Percentiles rank a stretch among this genome's conserved stretches.
Evolutionary conservation across 139 green algal species (phyloP).

Genomic region (Chara braunii): DNA sequence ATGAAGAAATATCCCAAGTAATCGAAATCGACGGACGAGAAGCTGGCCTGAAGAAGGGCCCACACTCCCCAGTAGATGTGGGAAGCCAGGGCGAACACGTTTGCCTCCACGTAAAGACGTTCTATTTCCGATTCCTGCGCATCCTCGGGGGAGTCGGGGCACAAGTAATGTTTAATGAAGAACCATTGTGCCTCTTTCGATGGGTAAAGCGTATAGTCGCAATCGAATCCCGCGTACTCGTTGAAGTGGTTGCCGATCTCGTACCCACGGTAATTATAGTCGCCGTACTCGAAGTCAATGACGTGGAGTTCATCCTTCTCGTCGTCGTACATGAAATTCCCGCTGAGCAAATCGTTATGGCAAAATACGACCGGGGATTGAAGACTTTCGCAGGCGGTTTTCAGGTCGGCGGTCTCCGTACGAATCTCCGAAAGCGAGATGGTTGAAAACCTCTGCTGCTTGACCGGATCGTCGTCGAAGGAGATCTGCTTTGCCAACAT

Average conservation of each 20-base stretch:
- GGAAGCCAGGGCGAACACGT: constrained; percentile 68
- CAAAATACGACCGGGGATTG: constrained; percentile 60
- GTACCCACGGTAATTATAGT: constrained; percentile 58
- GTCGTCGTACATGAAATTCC: constrained; percentile 74
- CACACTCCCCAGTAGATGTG: constrained; percentile 94
- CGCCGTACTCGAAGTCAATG: constrained; percentile 95
- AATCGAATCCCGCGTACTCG: constrained; percentile 95
- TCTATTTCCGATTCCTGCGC: constrained; percentile 21
- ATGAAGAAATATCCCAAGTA: constrained; percentile 28
- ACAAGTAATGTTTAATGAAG: constrained; percentile 68
- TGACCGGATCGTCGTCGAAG: constrained; percentile 16
- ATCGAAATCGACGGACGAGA: constrained; percentile 31
- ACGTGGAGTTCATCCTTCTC: constrained; percentile 56
- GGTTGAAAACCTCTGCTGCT: constrained; percentile 34
- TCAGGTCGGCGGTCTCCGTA: constrained; percentile 49
- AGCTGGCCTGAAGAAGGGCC: constrained; percentile 25
- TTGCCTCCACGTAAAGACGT: constrained; percentile 56
- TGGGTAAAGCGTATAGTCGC: constrained; percentile 61
- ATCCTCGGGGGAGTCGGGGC: constrained; percentile 8
- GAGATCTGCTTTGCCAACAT: constrained; percentile 16
- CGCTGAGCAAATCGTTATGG: constrained; percentile 84
- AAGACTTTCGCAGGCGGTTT: constrained; percentile 4
- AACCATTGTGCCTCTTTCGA: constrained; percentile 21
- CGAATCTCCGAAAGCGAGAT: constrained; percentile 45
- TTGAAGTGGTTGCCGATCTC: constrained; percentile 87